Evolutionary conservation across 306 rosid species (phyloP), one percentile per base, ranked within the genome.

Genomic region (Citrullus mucosospermus): DNA sequence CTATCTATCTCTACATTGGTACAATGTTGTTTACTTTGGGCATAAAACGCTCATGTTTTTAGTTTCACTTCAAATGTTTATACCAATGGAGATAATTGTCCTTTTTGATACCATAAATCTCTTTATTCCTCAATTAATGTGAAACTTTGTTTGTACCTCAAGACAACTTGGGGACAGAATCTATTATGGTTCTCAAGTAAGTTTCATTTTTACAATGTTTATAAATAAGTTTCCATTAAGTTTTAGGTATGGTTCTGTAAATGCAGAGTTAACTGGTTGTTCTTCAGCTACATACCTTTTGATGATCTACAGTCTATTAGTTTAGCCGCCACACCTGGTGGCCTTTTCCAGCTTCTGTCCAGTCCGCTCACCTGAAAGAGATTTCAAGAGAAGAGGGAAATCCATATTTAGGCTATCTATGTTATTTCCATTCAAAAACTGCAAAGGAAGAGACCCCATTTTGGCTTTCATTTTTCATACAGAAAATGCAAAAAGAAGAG

Each of bases 341-440:
- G 92, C 79, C 82, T 90, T 83, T 86, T 88, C 98, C 98, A 94
- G 88, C 98, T 94, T 88, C 97, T 89, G 82, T 92, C 98, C 57
- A 94, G 76, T 65, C 98, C 98, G 78, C 96, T 85, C 65, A 94
- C 92, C 98, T 93, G 87, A 79, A 81, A n/a, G 50, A 14, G 75
- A 79, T 15, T 16, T 2, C 56, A 55, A 60, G 70, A 36, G 60
- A 22, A 55, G 57, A 34, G 46, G 56, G 48, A 36, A 38, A 38
- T 38, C 72, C 28, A 66, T 8, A 41, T 43, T 69, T 69, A 14
- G 56, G 36, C 32, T 69, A 20, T 44, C 56, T 20, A 10, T 69
- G 22, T 69, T 20, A 10, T 69, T 44, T 69, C 51, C 55, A 69
- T 69, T 66, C 30, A 18, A 17, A 17, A 38, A 66, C 51, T 18